Percentiles rank a stretch among this genome's conserved stretches.
Conservation (phyloP, 805 yeast species). For the Sungouiella blattae region DNA sequence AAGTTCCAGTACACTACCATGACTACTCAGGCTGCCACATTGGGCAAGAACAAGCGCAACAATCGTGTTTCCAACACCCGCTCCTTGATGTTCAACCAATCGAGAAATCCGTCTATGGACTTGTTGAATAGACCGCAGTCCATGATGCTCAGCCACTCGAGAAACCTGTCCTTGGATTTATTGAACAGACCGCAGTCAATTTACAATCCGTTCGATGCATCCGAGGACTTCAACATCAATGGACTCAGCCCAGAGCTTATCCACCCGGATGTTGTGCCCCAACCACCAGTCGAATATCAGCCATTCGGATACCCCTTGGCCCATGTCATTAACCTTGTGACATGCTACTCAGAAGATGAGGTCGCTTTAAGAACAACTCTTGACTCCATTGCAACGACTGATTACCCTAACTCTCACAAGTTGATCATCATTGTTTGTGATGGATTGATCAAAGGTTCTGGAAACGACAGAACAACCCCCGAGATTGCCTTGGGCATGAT, state of each 20-base stretch:
- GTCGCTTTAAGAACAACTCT: conserved; percentile 81
- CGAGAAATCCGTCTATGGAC: conserved; percentile 30
- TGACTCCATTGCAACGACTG: conserved; percentile 92
- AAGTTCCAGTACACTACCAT: conserved; percentile 55
- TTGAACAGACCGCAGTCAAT: conserved; percentile 26
- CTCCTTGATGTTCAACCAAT: conserved; percentile 11
- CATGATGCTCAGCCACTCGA: conserved; percentile 6
- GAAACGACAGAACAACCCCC: conserved; percentile 83
- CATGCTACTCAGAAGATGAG: conserved; percentile 93
- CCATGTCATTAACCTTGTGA: conserved; percentile 49
- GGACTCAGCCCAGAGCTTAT: conserved; percentile 57
- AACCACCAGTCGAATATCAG: conserved; percentile 85
- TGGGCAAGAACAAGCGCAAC: conserved; percentile 19
- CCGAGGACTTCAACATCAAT: conserved; percentile 31
- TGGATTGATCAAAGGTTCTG: conserved; percentile 92
- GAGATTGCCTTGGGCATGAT: conserved; percentile 86
- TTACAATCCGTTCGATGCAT: conserved; percentile 31
- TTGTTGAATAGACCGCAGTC: conserved; percentile 28
- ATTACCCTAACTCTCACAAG: conserved; percentile 93
- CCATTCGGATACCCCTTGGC: conserved; percentile 70
- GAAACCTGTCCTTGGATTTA: conserved; percentile 33
- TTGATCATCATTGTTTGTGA: conserved; percentile 83
- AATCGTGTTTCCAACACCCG: conserved; percentile 13
- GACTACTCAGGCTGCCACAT: conserved; percentile 56
- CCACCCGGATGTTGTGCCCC: conserved; percentile 80